A percentile compares a stretch with the other conserved stretches of the same genome.
Conservation (phyloP, 148 eudicot species). For the Bassia scoparia region DNA sequence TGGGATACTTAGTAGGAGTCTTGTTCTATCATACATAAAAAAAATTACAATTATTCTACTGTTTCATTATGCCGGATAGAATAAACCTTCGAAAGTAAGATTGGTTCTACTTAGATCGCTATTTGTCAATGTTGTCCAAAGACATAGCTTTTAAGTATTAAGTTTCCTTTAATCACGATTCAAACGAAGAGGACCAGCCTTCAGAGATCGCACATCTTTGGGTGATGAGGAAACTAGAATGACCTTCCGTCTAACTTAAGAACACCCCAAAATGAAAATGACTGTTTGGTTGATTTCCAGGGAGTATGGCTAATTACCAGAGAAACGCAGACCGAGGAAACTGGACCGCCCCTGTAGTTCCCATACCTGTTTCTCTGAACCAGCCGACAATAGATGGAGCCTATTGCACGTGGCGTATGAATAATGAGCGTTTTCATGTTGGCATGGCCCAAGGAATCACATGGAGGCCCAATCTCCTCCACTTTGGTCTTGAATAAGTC, state of each 20-base stretch:
- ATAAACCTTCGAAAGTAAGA: no score
- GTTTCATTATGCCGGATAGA: background rate
- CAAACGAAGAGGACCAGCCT: slow-evolving; percentile 39
- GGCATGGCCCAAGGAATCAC: slow-evolving; percentile 14
- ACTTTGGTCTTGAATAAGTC: slow-evolving; percentile 20
- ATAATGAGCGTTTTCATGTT: slow-evolving; percentile 19
- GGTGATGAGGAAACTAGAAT: slow-evolving; percentile 29
- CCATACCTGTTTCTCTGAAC: slow-evolving; percentile 17
- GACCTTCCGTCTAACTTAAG: slow-evolving; percentile 13
- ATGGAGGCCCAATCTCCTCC: slow-evolving; percentile 16
- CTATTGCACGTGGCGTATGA: slow-evolving; percentile 10
- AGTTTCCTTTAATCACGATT: slow-evolving; percentile 18
- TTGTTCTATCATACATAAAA: background rate
- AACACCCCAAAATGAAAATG: slow-evolving; percentile 26
- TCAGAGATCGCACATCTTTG: slow-evolving; percentile 41
- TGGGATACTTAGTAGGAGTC: slow-evolving; percentile 45
- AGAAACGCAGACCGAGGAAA: slow-evolving; percentile 32
- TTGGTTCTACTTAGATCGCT: no score
- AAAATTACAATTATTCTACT: background rate
- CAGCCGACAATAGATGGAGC: slow-evolving; percentile 5
- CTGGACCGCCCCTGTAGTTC: slow-evolving; percentile 31
- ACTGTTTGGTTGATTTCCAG: slow-evolving; percentile 41
- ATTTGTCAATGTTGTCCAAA: background rate
- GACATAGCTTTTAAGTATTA: background rate
- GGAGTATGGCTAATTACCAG: slow-evolving; percentile 40